Evolutionary conservation across 352 stramenopile species (phyloP), one percentile per base, ranked within the genome.

Genomic region (Phytophthora kernoviae): DNA sequence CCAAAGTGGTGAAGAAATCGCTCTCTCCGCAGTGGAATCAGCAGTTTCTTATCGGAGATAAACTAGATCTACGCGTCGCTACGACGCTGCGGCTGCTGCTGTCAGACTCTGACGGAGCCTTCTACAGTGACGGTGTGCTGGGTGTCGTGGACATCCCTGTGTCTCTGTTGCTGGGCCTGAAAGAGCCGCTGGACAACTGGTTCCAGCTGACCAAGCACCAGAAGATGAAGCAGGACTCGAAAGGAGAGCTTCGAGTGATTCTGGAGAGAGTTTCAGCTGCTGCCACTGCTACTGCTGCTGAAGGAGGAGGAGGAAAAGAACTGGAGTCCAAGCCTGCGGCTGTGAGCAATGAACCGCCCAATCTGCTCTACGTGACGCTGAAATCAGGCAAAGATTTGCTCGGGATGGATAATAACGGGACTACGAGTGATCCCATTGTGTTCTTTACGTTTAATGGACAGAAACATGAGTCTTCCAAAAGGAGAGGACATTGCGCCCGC

Each of bases 371-470:
- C 33, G 81, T 93, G 43, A 91, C 78, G 43, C 44, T 93, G 5
- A 79, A 90, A 27, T 86, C 80, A 8, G 84, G 80, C 41, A 90
- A 90, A 58, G 73, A 93, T 34, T 58, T 97, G 27, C 75, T 97
- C 15, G 82, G 83, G 0, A 96, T 96, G 82, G 88, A 96, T 59
- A 78, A 84, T 33, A 75, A 91, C 42, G 89, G 86, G 22, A 91
- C 76, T 0, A 87, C 77, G 4, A 95, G 84, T 44, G 93, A 98
- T 49, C 93, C 93, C 9, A 77, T 97, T 14, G 88, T 96, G 47
- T 87, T 93, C 40, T 57, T 96, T 5, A 75, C 66, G 45, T 80
- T 77, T 49, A 81, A 77, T 14, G 86, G 90, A 17, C 90, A 96
- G 62, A 89, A 93, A 48, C 83, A 96, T 54, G 81, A 87, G 55